Conservation (phyloP, 164 flowering plant species). For the Malania oleifera region DNA sequence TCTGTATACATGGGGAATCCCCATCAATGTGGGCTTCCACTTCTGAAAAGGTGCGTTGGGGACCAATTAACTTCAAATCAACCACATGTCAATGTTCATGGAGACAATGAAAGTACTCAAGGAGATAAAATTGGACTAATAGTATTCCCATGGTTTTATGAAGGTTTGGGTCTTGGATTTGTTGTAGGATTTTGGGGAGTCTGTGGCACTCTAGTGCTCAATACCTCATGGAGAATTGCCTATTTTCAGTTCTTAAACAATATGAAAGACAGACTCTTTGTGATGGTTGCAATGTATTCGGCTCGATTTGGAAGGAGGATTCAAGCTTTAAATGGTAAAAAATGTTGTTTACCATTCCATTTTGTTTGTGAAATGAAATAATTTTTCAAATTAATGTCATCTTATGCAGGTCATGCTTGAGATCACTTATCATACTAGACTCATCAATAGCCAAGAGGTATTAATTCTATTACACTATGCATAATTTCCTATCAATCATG, state of each 20-base stretch:
- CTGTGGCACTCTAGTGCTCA: background rate
- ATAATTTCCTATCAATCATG: too few relatives aligned
- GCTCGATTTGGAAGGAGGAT: too few relatives aligned
- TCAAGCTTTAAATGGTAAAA: too few relatives aligned
- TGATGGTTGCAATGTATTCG: too few relatives aligned
- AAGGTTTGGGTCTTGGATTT: constrained; percentile 7
- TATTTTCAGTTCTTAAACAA: background rate
- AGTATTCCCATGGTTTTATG: background rate
- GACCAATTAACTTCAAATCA: background rate
- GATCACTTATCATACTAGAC: too few relatives aligned
- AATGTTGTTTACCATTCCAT: too few relatives aligned
- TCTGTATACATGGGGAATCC: background rate
- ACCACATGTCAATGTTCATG: background rate
- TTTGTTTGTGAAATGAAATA: too few relatives aligned
- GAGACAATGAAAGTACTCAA: background rate
- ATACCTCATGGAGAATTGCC: constrained; percentile 3
- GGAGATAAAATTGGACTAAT: background rate
- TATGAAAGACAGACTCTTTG: too few relatives aligned
- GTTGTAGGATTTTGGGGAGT: background rate
- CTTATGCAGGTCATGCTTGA: too few relatives aligned
- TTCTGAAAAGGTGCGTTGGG: background rate
- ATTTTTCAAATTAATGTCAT: too few relatives aligned
- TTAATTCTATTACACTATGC: too few relatives aligned
- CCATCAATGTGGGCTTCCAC: background rate
- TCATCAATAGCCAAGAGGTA: too few relatives aligned